Evolutionary conservation across 2,329 filamentous ascomycete species (phyloP).

Genomic region (Botrytis medusae): DNA sequence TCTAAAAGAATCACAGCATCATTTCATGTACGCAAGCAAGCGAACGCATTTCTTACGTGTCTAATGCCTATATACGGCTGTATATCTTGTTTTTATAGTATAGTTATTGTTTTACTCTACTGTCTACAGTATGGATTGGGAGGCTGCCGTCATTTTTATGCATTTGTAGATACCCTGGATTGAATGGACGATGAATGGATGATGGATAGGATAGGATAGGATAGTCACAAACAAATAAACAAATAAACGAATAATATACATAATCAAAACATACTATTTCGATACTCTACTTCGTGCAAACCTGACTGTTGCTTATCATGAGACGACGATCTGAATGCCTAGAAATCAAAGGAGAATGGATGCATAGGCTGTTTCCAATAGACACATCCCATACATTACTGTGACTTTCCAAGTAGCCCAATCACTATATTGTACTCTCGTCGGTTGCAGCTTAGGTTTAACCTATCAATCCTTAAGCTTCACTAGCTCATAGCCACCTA

Average conservation of each 20-base stretch:
- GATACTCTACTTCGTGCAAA: background rate
- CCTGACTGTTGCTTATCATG: too few relatives aligned
- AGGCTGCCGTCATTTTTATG: constrained; percentile 4
- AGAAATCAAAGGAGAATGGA: background rate
- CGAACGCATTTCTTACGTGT: constrained; percentile 9
- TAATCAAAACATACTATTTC: background rate
- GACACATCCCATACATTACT: background rate
- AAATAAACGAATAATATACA: background rate
- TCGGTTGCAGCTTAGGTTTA: background rate
- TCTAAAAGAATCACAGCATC: constrained; percentile 5
- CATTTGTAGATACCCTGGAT: constrained; percentile 19
- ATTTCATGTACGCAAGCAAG: constrained; percentile 9
- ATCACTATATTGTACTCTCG: background rate
- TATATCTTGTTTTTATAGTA: constrained; percentile 15
- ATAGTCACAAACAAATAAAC: background rate
- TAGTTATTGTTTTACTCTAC: constrained; percentile 16
- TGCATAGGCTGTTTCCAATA: background rate
- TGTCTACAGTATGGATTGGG: constrained; percentile 14
- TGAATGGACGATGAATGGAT: constrained; percentile 12
- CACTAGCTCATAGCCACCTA: background rate
- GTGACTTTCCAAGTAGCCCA: background rate
- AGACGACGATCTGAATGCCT: background rate
- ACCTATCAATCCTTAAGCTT: background rate
- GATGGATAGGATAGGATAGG: background rate
- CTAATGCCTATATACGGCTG: constrained; percentile 4